Evolutionary conservation across 1,139 yeast genomes (phyloP), one percentile per base, ranked within the genome.

Genomic region (Candida gigantensis): DNA sequence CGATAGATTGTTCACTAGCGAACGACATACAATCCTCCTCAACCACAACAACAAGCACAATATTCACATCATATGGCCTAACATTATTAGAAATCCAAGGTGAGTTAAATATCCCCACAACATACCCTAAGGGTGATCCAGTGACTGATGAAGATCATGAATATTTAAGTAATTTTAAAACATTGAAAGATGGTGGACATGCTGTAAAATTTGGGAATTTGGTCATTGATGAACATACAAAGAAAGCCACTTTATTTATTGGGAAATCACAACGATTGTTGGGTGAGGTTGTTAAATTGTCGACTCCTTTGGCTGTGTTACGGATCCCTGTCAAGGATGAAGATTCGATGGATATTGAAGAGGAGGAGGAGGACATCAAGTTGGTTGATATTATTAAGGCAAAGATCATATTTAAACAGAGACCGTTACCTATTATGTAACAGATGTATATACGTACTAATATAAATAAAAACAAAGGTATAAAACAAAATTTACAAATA

Each of bases 351-450:
- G 30, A 33, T n/a, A 6, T 14, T 13, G 36, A 28, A 8, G 47
- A 37, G 17, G 27, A 23, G 9, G 34, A 58, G 1, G 49, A 47
- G 2, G 49, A 48, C 2, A 71, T 79, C 8, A 62, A 72, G 41
- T 62, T 83, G 49, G 58, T 79, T n/a, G 90, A 83, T 54, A 59
- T 84, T 1, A 68, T 84, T 6, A 60, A 59, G 25, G 70, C 72
- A 39, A 81, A 81, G 51, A 56, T 82, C 14, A 66, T 81, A 5
- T 84, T 84, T 51, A 76, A 72, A 38, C 74, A 77, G 26, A 65
- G 92, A 43, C 90, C 92, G 0, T 62, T 84, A 39, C 92, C 92
- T 3, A 80, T 84, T 35, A 83, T 83, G 89, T 82, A 55, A 61
- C 11, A 6, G 12, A 21, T 16, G 33, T 27, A 13, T 13, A 33